Evolutionary conservation across 306 rosid species (phyloP), one percentile per base, ranked within the genome.

Genomic region (Gynostemma pentaphyllum): DNA sequence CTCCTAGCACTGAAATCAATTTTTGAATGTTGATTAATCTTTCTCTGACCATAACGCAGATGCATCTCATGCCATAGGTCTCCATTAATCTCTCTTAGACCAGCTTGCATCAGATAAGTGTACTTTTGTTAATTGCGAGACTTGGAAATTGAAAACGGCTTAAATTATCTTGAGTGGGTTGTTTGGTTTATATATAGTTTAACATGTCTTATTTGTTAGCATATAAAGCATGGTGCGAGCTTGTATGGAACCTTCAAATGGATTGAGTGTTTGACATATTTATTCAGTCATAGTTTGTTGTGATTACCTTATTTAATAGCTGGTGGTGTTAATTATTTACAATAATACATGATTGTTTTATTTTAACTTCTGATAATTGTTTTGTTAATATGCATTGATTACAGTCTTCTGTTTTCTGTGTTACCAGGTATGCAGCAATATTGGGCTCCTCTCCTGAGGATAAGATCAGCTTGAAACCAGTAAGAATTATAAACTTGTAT

Each of bases 341-440:
- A 28, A 42, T 44, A 18, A 7, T n/a, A 42, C 16, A 26, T 41
- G 40, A 29, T 19, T 27, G 15, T 45, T n/a, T 18, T 28, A 69
- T 21, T 57, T 34, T 34, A 45, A 57, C 24, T 28, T 16, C 52
- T n/a, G 49, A 46, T 41, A 22, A 21, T 19, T 29, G n/a, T n/a
- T n/a, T n/a, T n/a, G 54, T 41, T 46, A 55, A 24, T 27, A 34
- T 26, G 56, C 66, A 21, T 12, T 49, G 55, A 14, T 70, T 45
- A 13, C 24, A 11, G 29, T 72, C 49, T 50, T 66, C 69, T 42
- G 65, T 14, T 6, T 48, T 63, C 21, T 56, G 29, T 45, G 44
- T 71, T 49, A 57, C 70, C 81, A 91, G 97, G 85, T 91, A 91
- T 78, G 87, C 98, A 0, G 96, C 96, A 74, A 85, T 91, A 63